Base-by-base conservation (phyloP, 768 basidiomycete species). In the Lactarius tabidus region DNA sequence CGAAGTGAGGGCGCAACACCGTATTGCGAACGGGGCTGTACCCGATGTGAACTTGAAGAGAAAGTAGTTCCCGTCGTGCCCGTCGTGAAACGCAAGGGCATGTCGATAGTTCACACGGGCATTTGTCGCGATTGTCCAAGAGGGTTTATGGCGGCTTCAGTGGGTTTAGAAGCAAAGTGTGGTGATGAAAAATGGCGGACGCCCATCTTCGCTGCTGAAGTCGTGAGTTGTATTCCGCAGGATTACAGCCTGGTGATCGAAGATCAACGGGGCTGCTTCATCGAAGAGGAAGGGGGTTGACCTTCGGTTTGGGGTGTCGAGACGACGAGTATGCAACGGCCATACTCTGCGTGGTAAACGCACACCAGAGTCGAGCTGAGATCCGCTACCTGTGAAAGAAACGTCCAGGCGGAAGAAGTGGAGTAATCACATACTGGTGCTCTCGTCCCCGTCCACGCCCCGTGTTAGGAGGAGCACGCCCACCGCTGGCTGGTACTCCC, bases 271-370 rank as follows among this genome's bases (percentile, higher is more conserved):
- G 54, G 45, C 23, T 6, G 48, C 15, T 35, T 51, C 17, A 2
- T 31, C 45, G 48, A 35, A 23, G 23, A n/a, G 15, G 31, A 59
- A 33, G 36, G 31, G 53, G 14, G 23, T 62, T 72, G 41, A 88
- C 91, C 80, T 85, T 86, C 29, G 87, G 84, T 68, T 79, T 83
- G 20, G 80, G 78, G 60, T 79, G 75, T 48, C 71, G 70, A 38
- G 84, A 80, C 20, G 87, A 85, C 20, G 83, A 84, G 70, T 87
- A 91, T 35, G 82, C 90, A 60, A 93, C 78, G 0, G 91, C 89
- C 90, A 93, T 91, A 72, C 88, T 90, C 23, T 84, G 79, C 29
- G 91, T 87, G 8, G 91, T 93, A 75, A 93, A 93, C 45, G 85
- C 89, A 71, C 91, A 92, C 89, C 90, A 93, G 41, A 92, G 75